A percentile compares a stretch with the other conserved stretches of the same genome.
Conservation (phyloP, 768 basidiomycete genomes). For the Lentinula sp. region DNA sequence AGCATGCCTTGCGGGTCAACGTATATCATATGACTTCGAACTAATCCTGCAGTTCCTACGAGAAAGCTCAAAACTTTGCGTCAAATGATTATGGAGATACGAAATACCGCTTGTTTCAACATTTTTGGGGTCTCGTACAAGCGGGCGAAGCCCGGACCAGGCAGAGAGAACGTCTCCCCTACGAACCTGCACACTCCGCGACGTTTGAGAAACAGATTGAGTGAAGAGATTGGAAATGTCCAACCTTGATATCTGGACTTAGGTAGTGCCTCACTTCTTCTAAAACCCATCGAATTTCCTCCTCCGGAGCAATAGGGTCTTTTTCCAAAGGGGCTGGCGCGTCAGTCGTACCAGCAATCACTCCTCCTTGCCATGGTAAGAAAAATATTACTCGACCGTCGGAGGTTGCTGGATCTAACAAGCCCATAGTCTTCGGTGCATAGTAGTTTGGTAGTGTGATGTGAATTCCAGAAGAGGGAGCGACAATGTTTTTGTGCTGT, state of each 20-base stretch:
- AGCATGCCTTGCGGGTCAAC: slow-evolving; percentile 75
- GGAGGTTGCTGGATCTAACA: slow-evolving; percentile 90
- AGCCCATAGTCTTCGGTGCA: slow-evolving; percentile 89
- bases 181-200: slow-evolving; percentile 41
- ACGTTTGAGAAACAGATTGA: not conserved
- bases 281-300: slow-evolving; percentile 95
- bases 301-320: slow-evolving; percentile 81
- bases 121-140: slow-evolving; percentile 72
- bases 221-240: not conserved
- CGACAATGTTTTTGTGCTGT: slow-evolving; percentile 77
- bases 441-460: slow-evolving; percentile 98
- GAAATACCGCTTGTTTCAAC: slow-evolving; percentile 34
- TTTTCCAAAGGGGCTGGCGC: slow-evolving; percentile 41
- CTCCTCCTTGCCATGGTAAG: slow-evolving; percentile 97
- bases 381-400: slow-evolving; percentile 99
- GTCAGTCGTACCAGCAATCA: slow-evolving; percentile 97
- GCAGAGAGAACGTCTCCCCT: slow-evolving; percentile 93
- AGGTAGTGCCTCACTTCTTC: slow-evolving; percentile 91
- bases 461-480: slow-evolving; percentile 90
- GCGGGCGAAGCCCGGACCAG: slow-evolving; percentile 88
- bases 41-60: slow-evolving; percentile 71
- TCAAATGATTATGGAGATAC: slow-evolving; percentile 13
- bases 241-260: slow-evolving; percentile 73
- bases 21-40: slow-evolving; percentile 91
- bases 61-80: not conserved